Base-by-base conservation (phyloP, 1,284 basidiomycete genomes). In the Ceratobasidium sp. region DNA sequence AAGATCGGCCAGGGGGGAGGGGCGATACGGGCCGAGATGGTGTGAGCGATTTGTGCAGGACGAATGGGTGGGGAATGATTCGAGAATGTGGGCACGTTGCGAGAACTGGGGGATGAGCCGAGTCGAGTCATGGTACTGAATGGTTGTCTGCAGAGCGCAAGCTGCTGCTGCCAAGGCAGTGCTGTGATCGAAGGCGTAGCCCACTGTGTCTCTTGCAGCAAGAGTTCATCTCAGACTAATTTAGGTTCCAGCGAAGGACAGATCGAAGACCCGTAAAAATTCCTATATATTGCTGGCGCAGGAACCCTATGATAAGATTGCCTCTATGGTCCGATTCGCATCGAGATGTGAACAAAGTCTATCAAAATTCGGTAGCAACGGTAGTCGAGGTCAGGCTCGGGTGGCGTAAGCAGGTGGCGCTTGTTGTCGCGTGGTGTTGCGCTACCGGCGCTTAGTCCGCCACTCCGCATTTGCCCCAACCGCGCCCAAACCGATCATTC, bases 331-430 rank as follows among this genome's bases (percentile, higher is more conserved):
- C 29, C 14, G 56, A 58, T 58, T 31, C 11, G 56, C 56, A 58
- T 58, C 56, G 34, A 58, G 31, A 34, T 31, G 6, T 11, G 56
- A 58, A 58, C 56, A 58, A 58, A 58, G 56, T 58, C 56, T 37
- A 58, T 58, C 41, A 43, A 43, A 43, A 43, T 11, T 16, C 41
- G 41, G 41, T 43, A 43, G 9, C 41, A 11, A 43, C 41, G 41
- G 41, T 43, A 2, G 41, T 43, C 41, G 41, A 6, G 31, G 31
- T 34, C 31, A 34, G 31, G 3, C 2, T 34, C 16, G 41, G 41
- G 41, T 43, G 41, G 41, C 41, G 41, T 43, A 16, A 43, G 41
- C 41, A 43, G 41, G 41, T 43, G 9, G 41, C 41, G 41, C 41
- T 43, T 43, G 16, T 11, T 41, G 9, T 37, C 66, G 59, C 54